Evolutionary conservation across 2,329 filamentous ascomycete species (phyloP), one percentile per base, ranked within the genome.

Genomic region (Xylariaceae sp.): DNA sequence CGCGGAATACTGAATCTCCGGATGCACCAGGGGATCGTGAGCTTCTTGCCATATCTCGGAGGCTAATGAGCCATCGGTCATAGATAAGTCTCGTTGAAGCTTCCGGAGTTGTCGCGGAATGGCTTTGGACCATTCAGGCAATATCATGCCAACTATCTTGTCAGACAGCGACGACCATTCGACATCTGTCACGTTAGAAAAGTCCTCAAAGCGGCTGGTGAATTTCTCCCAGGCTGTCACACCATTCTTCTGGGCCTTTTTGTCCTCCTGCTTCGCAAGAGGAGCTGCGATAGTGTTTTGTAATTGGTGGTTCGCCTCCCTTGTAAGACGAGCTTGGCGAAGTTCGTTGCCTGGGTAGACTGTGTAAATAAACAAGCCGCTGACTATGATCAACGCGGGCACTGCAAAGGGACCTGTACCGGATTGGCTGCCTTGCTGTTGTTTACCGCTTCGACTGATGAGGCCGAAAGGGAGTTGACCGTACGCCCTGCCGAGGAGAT

Each of bases 21-120:
- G 93, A 67, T 97, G 90, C 63, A 89, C 79, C 52, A 85, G 79
- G 0, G 92, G 85, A 70, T 97, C 90, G 59, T 92, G 89, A 0
- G 94, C 91, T 68, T 97, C 93, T 64, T 81, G 80, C 94, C 94
- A 97, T 60, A 99, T 94, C 66, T 97, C 90, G 70, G 95, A 88
- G 10, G 93, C 91, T 48, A 99, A 77, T 0, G 92, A 96, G 1
- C 92, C 93, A 0, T 91, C 89, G 0, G 88, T 85, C 85, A 94
- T 88, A 39, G 90, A 94, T 13, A 97, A 79, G 74, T 97, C 93
- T 18, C 84, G 84, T 71, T 96, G 92, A 39, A 97, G 81, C 73
- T 96, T 97, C 61, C 84, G 82, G 57, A 95, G 77, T 57, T 90
- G 91, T 2, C 80, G 86, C 0, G 92, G 92, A 15, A 97, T 77